Evolutionary conservation across 1,284 basidiomycete genomes (phyloP).

Genomic region (Meira miltonrushii): DNA sequence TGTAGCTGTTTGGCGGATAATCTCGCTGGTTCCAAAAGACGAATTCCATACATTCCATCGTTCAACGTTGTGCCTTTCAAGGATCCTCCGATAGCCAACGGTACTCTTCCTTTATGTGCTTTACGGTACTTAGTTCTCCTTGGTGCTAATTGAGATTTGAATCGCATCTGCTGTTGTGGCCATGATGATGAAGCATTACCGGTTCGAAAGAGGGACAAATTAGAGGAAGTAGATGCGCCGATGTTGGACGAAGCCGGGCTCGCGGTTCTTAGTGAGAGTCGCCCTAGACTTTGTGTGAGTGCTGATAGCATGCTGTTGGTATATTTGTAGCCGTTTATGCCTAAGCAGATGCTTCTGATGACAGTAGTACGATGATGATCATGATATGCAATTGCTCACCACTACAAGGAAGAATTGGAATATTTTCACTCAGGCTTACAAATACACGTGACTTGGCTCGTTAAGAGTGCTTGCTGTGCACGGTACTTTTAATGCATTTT

Average conservation of each 20-base stretch:
- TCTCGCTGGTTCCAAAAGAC: conserved; percentile 77
- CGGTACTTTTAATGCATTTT: too few relatives aligned
- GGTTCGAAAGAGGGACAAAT: not conserved
- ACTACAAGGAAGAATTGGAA: too few relatives aligned
- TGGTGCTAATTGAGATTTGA: conserved; percentile 69
- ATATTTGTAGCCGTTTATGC: too few relatives aligned
- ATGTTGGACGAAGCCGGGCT: not conserved
- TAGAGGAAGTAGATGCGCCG: not conserved
- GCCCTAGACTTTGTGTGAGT: not conserved
- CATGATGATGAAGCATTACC: not conserved
- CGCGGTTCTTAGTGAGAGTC: not conserved
- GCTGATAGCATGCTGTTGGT: not conserved
- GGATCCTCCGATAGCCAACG: conserved; percentile 66
- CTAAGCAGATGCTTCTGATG: too few relatives aligned
- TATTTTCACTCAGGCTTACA: too few relatives aligned
- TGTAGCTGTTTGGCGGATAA: conserved; percentile 87
- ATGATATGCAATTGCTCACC: too few relatives aligned
- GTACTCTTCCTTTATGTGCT: conserved; percentile 76
- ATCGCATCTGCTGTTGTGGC: conserved; percentile 48
- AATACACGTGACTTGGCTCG: too few relatives aligned
- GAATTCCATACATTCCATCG: conserved; percentile 83
- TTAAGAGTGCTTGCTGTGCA: too few relatives aligned
- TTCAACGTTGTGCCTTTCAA: conserved; percentile 88
- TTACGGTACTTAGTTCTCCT: conserved; percentile 74
- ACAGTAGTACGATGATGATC: too few relatives aligned